Evolutionary conservation across 345 rosid genomes (phyloP), one percentile per base, ranked within the genome.

Genomic region (Heritiera fomes): DNA sequence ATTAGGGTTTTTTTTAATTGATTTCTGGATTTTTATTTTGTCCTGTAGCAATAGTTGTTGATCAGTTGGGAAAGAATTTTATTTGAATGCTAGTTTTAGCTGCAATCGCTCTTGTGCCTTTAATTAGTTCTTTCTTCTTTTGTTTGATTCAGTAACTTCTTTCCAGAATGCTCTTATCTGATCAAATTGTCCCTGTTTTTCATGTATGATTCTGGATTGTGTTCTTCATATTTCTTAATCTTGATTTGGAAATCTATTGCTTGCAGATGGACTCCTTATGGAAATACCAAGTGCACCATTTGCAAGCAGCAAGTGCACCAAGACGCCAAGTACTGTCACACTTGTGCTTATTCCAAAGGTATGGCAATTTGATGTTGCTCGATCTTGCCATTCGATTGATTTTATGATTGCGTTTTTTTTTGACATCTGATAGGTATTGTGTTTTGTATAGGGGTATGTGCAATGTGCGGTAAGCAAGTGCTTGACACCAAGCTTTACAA

Each of bases 251-350:
- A 23, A 34, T 46, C n/a, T 7, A 8, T 83, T 79, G 60, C 74
- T 58, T 85, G 75, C 81, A 97, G 99, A 83, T 97, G 99, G 99
- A 82, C 92, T 71, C 99, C 98, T 50, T 90, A 87, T 61, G 94
- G 98, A 80, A 92, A 87, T 52, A 93, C 96, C 3, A 93, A 93
- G 83, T 97, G 99, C 91, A 86, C 85, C 59, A 92, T 97, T 65
- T 97, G 98, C 91, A 97, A 97, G 92, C 98, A 97, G 86, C 99
- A 97, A 79, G 98, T 91, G 15, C 99, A 97, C 82, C 99, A 97
- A 85, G 94, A 97, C 79, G 98, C 78, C 80, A 97, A 94, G 84
- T 97, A 97, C 66, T 94, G 98, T 85, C 99, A 97, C 84, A 91
- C 98, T 8, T 97, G 99, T 82, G 98, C 98, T 13, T 97, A 97